Base-by-base conservation (phyloP, 2,329 filamentous ascomycete species). In the Samsoniella hepiali region DNA sequence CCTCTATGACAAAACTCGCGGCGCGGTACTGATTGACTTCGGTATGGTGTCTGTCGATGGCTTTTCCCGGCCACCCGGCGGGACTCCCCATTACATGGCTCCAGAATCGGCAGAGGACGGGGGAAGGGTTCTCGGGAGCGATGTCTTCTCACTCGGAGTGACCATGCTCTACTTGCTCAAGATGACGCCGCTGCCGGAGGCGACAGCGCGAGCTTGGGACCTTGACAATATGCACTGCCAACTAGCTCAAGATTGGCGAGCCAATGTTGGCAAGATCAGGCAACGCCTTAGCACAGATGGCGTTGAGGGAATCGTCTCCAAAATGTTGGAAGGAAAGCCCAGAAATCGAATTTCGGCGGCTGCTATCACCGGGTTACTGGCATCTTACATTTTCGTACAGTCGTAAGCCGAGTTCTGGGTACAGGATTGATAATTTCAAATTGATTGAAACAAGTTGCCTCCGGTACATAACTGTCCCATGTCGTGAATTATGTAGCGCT, bases 1-100 rank as follows among this genome's bases (percentile, higher is more conserved):
- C 13, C 38, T 56, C 3, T 56, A 44, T 27, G 13, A n/a, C 27
- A 17, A 5, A 5, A 11, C 1, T 5, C 54, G 29, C 15, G 38
- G 36, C 54, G 54, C 54, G 17, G 54, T 44, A 7, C 13, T 56
- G 54, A n/a, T 56, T 10, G 54, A 56, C 38, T 56, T 56, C 38
- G 36, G 54, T 10, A 47, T 47, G 44, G 44, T 47, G 44, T 47
- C 44, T 47, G 17, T 47, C 44, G 44, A 47, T 47, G 44, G 44
- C 9, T 22, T 47, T 47, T 47, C 5, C 9, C 38, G 54, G 38
- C 38, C 38, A 32, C 31, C 36, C 13, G 54, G 54, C 38, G 54
- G 38, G 11, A 56, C 54, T 2, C 27, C 2, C 8, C 38, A 22
- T 15, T 56, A 56, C 17, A 31, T 56, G 11, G 7, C 54, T 2